phyloP scores from a whole-genome alignment of 2,329 filamentous ascomycete genomes.

The Arthroderma uncinatum region DNA sequence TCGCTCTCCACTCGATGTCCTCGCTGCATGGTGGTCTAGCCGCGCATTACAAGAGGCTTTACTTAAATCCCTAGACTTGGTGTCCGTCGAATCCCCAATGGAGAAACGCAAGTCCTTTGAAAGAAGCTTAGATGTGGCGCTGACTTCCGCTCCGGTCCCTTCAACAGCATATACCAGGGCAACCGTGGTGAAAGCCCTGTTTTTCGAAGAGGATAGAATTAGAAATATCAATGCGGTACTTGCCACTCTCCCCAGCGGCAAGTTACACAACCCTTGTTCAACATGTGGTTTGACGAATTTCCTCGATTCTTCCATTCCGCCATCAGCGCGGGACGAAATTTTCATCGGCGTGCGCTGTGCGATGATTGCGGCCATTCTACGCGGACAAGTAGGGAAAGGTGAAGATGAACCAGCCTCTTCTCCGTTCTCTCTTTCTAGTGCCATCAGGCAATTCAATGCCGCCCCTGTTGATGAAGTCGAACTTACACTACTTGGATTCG shows the following conservation, averaged over 20 bases:
- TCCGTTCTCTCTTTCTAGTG: constrained; percentile 31
- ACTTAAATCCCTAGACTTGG: constrained; percentile 48
- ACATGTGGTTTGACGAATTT: constrained; percentile 29
- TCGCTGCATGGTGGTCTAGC: constrained; percentile 85
- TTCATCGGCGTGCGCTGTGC: constrained; percentile 48
- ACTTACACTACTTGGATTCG: constrained; percentile 33
- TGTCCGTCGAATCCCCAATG: constrained; percentile 34
- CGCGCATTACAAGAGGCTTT: constrained; percentile 60
- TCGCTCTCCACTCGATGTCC: constrained; percentile 74
- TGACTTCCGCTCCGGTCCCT: constrained; percentile 63
- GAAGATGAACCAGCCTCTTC: constrained; percentile 22
- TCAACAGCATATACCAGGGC: constrained; percentile 56
- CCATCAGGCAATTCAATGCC: constrained; percentile 33
- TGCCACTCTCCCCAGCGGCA: constrained; percentile 38
- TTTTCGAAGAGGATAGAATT: constrained; percentile 44
- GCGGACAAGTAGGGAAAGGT: constrained; percentile 26
- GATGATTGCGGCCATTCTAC: constrained; percentile 45
- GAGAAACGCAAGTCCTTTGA: constrained; percentile 35
- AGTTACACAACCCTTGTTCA: constrained; percentile 19
- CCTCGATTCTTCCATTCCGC: constrained; percentile 44
- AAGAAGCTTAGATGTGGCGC: constrained; percentile 54
- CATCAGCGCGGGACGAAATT: constrained; percentile 42
- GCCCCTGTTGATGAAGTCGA: constrained; percentile 34
- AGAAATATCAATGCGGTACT: constrained; percentile 43
- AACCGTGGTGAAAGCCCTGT: constrained; percentile 48